phyloP scores from a whole-genome alignment of 2,329 filamentous ascomycete species.

The Venturia carpophila region DNA sequence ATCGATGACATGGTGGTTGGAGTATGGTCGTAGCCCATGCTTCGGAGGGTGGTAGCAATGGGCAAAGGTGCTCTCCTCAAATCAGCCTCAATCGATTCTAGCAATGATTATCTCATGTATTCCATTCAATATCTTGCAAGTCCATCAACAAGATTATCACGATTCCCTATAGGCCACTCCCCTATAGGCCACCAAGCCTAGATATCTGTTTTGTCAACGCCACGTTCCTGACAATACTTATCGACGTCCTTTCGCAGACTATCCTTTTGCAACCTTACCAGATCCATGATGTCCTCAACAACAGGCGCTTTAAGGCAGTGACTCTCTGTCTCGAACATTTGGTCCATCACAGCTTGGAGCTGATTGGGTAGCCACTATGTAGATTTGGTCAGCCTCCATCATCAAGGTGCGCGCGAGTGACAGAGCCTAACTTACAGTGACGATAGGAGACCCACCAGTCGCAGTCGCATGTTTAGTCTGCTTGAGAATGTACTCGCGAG shows the following conservation, averaged over 20 bases:
- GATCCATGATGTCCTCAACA: conserved; percentile 59
- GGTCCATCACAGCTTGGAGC: conserved; percentile 61
- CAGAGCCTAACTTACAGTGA: conserved; percentile 46
- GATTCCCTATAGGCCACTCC: background rate
- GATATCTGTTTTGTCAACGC: conserved; percentile 6
- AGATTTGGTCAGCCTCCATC: background rate
- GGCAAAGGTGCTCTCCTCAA: background rate
- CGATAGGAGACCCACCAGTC: conserved; percentile 73
- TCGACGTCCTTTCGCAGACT: conserved; percentile 65
- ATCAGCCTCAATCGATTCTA: background rate
- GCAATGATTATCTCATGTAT: background rate
- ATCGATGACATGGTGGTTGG: background rate
- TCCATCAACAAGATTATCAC: background rate
- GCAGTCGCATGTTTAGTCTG: conserved; percentile 67
- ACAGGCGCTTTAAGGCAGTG: conserved; percentile 39
- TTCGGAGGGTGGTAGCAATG: background rate
- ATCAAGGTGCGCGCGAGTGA: background rate
- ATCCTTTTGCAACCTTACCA: conserved; percentile 54
- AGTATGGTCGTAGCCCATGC: background rate
- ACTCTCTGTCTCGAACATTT: conserved; percentile 56
- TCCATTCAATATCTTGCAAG: background rate
- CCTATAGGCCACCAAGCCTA: background rate
- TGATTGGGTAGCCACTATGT: conserved; percentile 69
- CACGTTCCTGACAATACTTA: conserved; percentile 53
- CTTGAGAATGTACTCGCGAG: conserved; percentile 76